These are phyloP conservation scores for Penicillium hesseltinei DNA, from an alignment of 2,329 filamentous ascomycete species.

Conservation along the genomic window DNA sequence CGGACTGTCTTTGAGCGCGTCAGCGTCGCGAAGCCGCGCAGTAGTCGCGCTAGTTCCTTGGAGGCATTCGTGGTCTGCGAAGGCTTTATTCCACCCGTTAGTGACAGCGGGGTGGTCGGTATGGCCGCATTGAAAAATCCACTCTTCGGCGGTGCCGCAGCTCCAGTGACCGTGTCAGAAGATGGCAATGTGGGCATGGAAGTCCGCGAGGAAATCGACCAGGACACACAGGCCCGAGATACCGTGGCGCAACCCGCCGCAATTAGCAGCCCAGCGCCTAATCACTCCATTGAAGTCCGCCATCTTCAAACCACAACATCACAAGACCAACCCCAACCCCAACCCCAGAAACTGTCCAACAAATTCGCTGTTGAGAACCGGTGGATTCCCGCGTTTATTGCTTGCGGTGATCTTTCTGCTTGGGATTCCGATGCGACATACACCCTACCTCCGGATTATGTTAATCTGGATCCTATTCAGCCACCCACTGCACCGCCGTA, in stretches of 20 bases:
- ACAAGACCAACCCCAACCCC: constrained; percentile 12
- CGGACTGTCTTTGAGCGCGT: constrained; percentile 87
- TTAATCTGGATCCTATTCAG: constrained; percentile 87
- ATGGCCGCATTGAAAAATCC: constrained; percentile 39
- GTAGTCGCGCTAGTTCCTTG: constrained; percentile 91
- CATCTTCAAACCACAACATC: constrained; percentile 44
- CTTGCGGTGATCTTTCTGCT: constrained; percentile 91
- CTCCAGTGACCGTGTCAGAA: constrained; percentile 27
- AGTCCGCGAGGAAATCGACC: constrained; percentile 44
- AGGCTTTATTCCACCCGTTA: constrained; percentile 71
- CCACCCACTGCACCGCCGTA: constrained; percentile 96
- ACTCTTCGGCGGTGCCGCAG: constrained; percentile 40
- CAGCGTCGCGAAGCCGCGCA: constrained; percentile 87
- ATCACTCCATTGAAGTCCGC: constrained; percentile 25
- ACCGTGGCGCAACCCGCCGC: constrained; percentile 5
- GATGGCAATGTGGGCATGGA: constrained; percentile 38
- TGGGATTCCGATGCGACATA: constrained; percentile 97
- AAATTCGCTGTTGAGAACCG: constrained; percentile 49
- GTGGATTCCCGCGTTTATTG: constrained; percentile 94
- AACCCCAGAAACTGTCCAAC: constrained; percentile 22
- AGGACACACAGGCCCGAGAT: constrained; percentile 23
- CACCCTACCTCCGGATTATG: constrained; percentile 77
- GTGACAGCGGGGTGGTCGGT: constrained; percentile 50
- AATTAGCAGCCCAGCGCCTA: constrained; percentile 6
- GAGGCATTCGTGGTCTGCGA: constrained; percentile 96